These are phyloP conservation scores for Dillenia turbinata DNA, from an alignment of 164 flowering plant species.

Conservation along the genomic window DNA sequence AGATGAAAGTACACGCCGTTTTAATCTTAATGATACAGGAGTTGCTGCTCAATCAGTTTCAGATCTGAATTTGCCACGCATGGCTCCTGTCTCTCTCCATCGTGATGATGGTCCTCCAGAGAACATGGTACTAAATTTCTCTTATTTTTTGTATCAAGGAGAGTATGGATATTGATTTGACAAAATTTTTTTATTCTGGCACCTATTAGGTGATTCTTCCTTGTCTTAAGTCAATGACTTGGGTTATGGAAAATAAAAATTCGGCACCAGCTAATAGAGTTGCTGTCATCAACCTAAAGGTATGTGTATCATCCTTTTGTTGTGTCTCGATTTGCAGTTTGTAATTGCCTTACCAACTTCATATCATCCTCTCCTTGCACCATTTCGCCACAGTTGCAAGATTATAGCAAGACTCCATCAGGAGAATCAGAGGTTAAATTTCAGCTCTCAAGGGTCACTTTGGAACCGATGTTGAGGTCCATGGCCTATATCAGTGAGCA, in stretches of 20 bases:
- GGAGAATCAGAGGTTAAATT: slow-evolving; percentile 75
- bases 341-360: not conserved
- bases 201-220: slow-evolving; percentile 51
- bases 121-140: slow-evolving; percentile 42
- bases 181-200: not conserved
- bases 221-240: slow-evolving; percentile 89
- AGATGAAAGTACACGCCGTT: slow-evolving; percentile 48
- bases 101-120: slow-evolving; percentile 58
- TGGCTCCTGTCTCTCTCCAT: slow-evolving; percentile 67
- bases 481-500: slow-evolving; percentile 81
- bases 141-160: not conserved
- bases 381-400: slow-evolving; percentile 51
- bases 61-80: slow-evolving; percentile 55
- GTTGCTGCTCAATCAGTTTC: slow-evolving; percentile 33
- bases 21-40: slow-evolving; percentile 60
- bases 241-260: slow-evolving; percentile 77
- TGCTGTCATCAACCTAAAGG: slow-evolving; percentile 77
- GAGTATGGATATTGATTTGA: not conserved
- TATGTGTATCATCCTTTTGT: slow-evolving; percentile 11
- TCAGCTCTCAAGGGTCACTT: slow-evolving; percentile 58
- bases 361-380: not conserved
- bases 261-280: slow-evolving; percentile 57
- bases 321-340: too few relatives aligned
- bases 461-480: slow-evolving; percentile 80
- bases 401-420: slow-evolving; percentile 58